A percentile compares a stretch with the other conserved stretches of the same genome.
phyloP scores from a whole-genome alignment of 73 alveolate species.

The Effrenium voratum region DNA sequence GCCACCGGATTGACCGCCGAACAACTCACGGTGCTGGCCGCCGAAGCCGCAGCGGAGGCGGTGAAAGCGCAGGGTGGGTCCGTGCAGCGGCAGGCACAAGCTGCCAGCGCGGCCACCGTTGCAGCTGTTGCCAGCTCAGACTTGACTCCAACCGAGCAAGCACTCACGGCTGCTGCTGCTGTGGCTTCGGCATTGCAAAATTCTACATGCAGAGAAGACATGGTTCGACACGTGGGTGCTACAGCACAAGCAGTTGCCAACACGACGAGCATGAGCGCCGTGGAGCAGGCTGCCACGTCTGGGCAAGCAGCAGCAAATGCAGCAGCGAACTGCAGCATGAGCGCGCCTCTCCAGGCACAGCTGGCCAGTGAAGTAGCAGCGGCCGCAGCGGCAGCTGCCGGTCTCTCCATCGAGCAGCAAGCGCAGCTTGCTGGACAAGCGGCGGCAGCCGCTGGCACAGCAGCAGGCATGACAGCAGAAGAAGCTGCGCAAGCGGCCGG shows the following conservation, averaged over 20 bases:
- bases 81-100: constrained; percentile 15
- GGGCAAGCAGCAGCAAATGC: constrained; percentile 72
- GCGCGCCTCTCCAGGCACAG: constrained; percentile 19
- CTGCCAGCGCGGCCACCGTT: constrained; percentile 14
- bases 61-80: constrained; percentile 23
- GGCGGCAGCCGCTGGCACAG: background rate
- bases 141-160: constrained; percentile 5
- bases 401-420: constrained; percentile 5
- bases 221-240: constrained; percentile 12
- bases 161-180: background rate
- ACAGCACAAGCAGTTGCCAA: constrained; percentile 28
- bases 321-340: constrained; percentile 68
- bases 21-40: background rate
- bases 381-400: constrained; percentile 20
- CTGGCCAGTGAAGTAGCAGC: constrained; percentile 19
- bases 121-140: background rate
- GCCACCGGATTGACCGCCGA: background rate
- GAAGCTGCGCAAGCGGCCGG: constrained; percentile 48
- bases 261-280: constrained; percentile 9
- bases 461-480: no score
- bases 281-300: constrained; percentile 36
- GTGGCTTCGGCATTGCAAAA: background rate
- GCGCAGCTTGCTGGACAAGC: background rate
- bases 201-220: background rate
- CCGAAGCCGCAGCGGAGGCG: constrained; percentile 6